Base-by-base conservation (phyloP, 2,329 filamentous ascomycete species). In the Pseudogymnoascus sp. region DNA sequence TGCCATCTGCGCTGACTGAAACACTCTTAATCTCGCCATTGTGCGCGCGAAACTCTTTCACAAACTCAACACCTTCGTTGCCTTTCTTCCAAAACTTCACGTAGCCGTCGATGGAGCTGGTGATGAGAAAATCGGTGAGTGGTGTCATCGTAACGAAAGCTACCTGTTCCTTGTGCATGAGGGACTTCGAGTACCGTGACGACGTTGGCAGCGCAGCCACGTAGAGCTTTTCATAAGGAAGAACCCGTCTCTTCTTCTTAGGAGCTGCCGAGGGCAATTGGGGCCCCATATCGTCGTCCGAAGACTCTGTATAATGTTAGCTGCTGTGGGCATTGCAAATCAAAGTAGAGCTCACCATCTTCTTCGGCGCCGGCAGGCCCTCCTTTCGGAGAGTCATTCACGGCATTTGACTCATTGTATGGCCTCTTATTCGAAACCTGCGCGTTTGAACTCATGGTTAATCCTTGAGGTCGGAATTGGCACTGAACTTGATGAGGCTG, bases 21-120 rank as follows among this genome's bases (percentile, higher is more conserved):
- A 95, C 90, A 28, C 88, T 89, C 65, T 82, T 86, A 72, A 97
- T 91, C 72, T 96, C 91, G 61, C 91, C 90, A 64, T 84, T 82
- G 76, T 99, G 96, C 7, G 95, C 93, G 72, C 87, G 88, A 78
- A 96, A 99, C 77, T 99, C 93, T 78, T 99, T 99, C 62, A 97
- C 93, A 72, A 99, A 99, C 77, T 99, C 96, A 64, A 99, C 90
- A 0, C 91, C 91, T 35, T 90, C 87, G 1, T 86, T 87, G 67
- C 90, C 84, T 78, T 99, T 99, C 79, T 99, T 99, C 95, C 95
- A 99, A 75, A 99, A 99, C 76, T 99, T 99, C 69, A 97, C 93
- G 0, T 93, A 89, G n/a, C 96, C 96, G 73, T 99, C 95, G 47
- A 90, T 79, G 0, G 95, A 97, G 66, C 90, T 91, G 1, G 95